Evolutionary conservation across 768 basidiomycete species (phyloP), one percentile per base, ranked within the genome.

Genomic region (Amanita pseudoporphyria): DNA sequence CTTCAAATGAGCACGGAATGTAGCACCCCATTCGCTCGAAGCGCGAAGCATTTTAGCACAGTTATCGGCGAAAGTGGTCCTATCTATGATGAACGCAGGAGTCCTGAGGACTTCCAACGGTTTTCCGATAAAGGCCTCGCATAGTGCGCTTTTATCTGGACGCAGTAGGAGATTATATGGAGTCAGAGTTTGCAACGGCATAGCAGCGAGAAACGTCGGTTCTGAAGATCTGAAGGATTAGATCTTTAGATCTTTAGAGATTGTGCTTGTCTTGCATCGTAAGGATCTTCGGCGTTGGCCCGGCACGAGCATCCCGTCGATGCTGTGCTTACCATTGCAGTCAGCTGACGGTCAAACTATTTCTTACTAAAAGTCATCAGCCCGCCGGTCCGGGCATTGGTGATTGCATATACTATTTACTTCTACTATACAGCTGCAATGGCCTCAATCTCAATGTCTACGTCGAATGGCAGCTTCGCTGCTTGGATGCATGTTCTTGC

Each of bases 1-100:
- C 67, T 93, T 94, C 46, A 93, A 73, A 63, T 93, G 91, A 3
- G 82, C 86, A 42, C 90, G 72, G 63, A 93, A 92, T 7, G 59
- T 69, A 13, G 85, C 81, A 2, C 81, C 81, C 75, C 83, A 84
- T 22, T 72, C 70, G 48, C 71, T 71, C 12, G 85, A 78, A 36
- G 77, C 80, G 43, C 68, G 62, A 55, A 85, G 82, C 82, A 93
- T 89, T 51, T 62, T 67, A 9, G 73, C 73, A 62, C 87, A 91
- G 61, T 93, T 93, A 26, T 72, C 63, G 31, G 77, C 77, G 62
- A 92, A 91, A 7, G 80, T 54, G 7, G 74, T 71, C 21, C 84
- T 77, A 66, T 93, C 87, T 54, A 92, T 78, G 52, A 92, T 69
- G 54, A 89, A 65, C 1, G 86, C 87, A 14, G 89, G 89, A 0